phyloP scores from a whole-genome alignment of 2,329 filamentous ascomycete genomes.

The Pleomassaria siparia region DNA sequence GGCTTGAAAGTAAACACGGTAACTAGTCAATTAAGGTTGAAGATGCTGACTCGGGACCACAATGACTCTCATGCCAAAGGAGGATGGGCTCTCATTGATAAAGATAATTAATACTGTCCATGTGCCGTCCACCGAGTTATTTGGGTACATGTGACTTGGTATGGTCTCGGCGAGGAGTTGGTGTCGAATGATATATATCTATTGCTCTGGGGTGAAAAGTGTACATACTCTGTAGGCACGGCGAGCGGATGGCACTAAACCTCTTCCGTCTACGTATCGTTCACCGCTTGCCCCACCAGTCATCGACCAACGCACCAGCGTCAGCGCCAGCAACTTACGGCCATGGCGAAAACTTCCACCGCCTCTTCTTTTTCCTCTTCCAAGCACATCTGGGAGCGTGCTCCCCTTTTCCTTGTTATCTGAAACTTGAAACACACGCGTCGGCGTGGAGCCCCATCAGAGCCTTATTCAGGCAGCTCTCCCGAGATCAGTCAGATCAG shows the following conservation, averaged over 20 bases:
- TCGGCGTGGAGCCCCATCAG: neutral
- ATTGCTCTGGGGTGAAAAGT: neutral
- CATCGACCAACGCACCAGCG: neutral
- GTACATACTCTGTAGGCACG: too few relatives aligned
- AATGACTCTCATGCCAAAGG: too few relatives aligned
- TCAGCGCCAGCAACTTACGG: neutral
- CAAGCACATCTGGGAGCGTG: neutral
- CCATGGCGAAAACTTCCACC: conserved; percentile 1
- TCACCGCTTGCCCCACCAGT: conserved; percentile 1
- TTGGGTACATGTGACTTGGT: too few relatives aligned
- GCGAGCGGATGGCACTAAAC: neutral
- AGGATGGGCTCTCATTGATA: too few relatives aligned
- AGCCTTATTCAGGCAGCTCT: too few relatives aligned
- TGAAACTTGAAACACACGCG: neutral
- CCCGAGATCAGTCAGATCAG: too few relatives aligned
- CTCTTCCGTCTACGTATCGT: neutral
- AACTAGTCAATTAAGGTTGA: too few relatives aligned
- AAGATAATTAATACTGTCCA: too few relatives aligned
- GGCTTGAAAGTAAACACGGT: too few relatives aligned
- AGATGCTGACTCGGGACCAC: too few relatives aligned
- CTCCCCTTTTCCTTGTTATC: neutral
- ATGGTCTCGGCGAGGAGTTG: neutral
- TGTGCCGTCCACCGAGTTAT: too few relatives aligned
- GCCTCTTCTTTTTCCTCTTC: neutral
- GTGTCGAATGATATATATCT: neutral